phyloP scores from a whole-genome alignment of 805 yeast genomes.

The Zygotorulaspora danielsina region DNA sequence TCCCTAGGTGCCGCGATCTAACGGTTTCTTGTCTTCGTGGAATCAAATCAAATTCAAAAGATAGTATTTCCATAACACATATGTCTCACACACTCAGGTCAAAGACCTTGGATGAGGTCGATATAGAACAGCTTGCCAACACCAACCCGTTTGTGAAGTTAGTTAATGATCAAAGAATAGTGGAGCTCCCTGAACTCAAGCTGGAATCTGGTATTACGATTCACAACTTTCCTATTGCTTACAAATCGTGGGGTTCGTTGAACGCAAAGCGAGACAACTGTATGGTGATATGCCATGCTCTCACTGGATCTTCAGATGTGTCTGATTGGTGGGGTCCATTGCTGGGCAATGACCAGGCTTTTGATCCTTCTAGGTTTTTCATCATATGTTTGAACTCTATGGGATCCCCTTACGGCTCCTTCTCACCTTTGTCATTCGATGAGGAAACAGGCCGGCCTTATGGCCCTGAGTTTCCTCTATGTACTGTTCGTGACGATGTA shows the following conservation, averaged over 20 bases:
- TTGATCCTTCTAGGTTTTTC: constrained; percentile 85
- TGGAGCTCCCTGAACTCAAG: constrained; percentile 65
- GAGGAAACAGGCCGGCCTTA: constrained; percentile 69
- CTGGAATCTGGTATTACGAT: constrained; percentile 79
- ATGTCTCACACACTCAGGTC: constrained; percentile 19
- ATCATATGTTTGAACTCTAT: constrained; percentile 86
- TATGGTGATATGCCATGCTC: constrained; percentile 89
- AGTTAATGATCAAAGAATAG: constrained; percentile 73
- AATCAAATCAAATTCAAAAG: too few relatives aligned
- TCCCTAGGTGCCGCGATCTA: too few relatives aligned
- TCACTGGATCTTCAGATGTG: constrained; percentile 93
- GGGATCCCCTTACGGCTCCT: constrained; percentile 95
- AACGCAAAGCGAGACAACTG: constrained; percentile 69
- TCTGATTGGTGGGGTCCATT: constrained; percentile 99
- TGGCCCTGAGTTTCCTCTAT: constrained; percentile 94
- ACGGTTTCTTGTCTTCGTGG: too few relatives aligned
- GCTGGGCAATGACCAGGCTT: constrained; percentile 73
- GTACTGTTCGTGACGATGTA: constrained; percentile 91
- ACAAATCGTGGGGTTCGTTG: constrained; percentile 90
- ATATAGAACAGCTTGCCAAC: constrained; percentile 21
- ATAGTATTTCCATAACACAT: neutral
- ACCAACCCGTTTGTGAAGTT: constrained; percentile 62
- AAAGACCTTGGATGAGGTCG: constrained; percentile 21
- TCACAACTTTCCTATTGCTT: constrained; percentile 80
- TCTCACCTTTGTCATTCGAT: constrained; percentile 83